A percentile compares a stretch with the other conserved stretches of the same genome.
phyloP scores from a whole-genome alignment of 1,284 basidiomycete species.

The Moesziomyces globuligerus region DNA sequence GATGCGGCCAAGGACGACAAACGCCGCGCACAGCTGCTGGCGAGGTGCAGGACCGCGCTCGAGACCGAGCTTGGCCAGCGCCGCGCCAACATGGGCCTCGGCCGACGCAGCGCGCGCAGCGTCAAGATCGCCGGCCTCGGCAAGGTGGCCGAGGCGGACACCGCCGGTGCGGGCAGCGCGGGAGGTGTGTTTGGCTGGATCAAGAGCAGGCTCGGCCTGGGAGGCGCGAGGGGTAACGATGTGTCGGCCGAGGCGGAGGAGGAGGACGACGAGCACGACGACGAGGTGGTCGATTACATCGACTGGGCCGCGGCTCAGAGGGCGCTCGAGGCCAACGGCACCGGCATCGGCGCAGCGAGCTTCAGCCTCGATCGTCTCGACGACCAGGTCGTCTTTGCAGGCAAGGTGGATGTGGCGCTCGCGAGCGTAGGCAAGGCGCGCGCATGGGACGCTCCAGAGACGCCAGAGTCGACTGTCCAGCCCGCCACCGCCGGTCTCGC shows the following conservation, averaged over 20 bases:
- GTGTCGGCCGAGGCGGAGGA: constrained; percentile 24
- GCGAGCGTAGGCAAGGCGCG: constrained; percentile 47
- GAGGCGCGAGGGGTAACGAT: neutral
- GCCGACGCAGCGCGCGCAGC: constrained; percentile 21
- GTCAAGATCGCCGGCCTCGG: constrained; percentile 60
- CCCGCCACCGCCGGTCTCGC: constrained; percentile 8
- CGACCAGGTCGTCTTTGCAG: constrained; percentile 50
- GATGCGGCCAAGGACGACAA: constrained; percentile 53
- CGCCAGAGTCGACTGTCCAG: constrained; percentile 1
- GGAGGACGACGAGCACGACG: constrained; percentile 54
- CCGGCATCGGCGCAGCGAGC: constrained; percentile 2
- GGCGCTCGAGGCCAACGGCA: constrained; percentile 1
- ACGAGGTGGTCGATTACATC: constrained; percentile 58
- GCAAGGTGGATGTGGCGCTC: constrained; percentile 51
- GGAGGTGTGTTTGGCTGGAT: constrained; percentile 46
- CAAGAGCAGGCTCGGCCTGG: constrained; percentile 33
- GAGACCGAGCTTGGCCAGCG: constrained; percentile 55
- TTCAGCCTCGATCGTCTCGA: constrained; percentile 56
- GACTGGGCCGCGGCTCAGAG: constrained; percentile 36
- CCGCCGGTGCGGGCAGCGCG: neutral
- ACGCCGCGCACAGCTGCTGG: constrained; percentile 53
- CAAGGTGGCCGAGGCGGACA: constrained; percentile 43
- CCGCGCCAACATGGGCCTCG: constrained; percentile 54
- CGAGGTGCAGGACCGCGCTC: constrained; percentile 56
- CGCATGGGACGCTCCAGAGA: constrained; percentile 13